Evolutionary conservation across 2,329 filamentous ascomycete genomes (phyloP), one percentile per base, ranked within the genome.

Genomic region (Aspergillus sp.): DNA sequence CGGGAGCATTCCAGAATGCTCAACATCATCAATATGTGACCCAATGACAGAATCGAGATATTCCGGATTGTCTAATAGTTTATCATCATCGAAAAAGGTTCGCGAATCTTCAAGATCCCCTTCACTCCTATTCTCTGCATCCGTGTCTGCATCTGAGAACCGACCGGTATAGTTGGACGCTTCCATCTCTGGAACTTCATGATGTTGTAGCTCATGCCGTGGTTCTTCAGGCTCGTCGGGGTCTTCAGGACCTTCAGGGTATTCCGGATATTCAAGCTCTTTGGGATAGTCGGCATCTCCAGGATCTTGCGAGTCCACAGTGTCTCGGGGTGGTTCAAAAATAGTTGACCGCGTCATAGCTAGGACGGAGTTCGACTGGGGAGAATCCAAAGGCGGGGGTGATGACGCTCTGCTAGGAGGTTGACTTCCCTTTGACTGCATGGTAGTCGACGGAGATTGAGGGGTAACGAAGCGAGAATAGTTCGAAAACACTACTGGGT

Each of bases 401-500:
- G 65, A 62, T 8, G 59, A 52, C 7, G 54, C 47, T 44, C 55
- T 56, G 41, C 58, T 61, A 5, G 59, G 54, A 13, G 54, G 45
- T 27, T 57, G 57, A 39, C 58, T 62, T n/a, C 47, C 50, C 38
- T 62, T 65, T 10, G 63, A 61, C 7, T 59, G 61, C 47, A 61
- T 57, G 8, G 61, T 60, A 27, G 60, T 61, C 13, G 61, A 56
- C 8, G 65, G 62, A 8, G 60, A 67, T 3, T 54, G 45, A 32
- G 60, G 64, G 7, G 51, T 46, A 5, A 54, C 54, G 31, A 70
- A 71, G 5, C 62, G 59, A 34, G 69, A 63, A 50, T 72, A 67
- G 26, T 68, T 71, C 4, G 69, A 67, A 40, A 77, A 76, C n/a
- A 72, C 68, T 4, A 67, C 63, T 3, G 70, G 64, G 47, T 76